Conservation (phyloP, 148 eudicot genomes). For the Simmondsia chinensis region DNA sequence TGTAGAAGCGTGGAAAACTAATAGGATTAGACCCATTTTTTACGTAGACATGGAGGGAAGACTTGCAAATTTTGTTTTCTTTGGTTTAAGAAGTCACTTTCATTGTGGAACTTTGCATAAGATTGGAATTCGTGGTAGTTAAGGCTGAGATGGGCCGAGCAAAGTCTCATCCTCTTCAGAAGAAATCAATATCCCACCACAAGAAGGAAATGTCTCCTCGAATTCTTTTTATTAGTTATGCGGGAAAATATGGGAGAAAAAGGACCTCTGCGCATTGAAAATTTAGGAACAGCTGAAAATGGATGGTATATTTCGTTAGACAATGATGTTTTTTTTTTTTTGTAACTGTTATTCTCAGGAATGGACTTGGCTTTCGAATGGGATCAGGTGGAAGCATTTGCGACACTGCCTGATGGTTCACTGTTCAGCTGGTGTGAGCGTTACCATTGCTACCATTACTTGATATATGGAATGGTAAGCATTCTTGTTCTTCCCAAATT, state of each 20-base stretch:
- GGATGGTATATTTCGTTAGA: background rate
- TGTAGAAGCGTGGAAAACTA: background rate
- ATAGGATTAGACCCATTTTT: background rate
- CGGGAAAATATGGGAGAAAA: too few species aligned
- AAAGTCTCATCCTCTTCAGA: too few species aligned
- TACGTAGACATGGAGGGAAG: background rate
- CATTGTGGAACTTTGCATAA: too few species aligned
- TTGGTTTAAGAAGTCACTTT: too few species aligned
- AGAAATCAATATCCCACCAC: too few species aligned
- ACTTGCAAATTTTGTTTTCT: too few species aligned
- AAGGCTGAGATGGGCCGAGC: too few species aligned
- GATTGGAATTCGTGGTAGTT: too few species aligned
- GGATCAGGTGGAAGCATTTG: slow-evolving; percentile 82
- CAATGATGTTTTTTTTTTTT: slow-evolving; percentile 1
- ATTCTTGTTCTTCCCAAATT: background rate
- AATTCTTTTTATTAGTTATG: too few species aligned
- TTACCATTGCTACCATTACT: slow-evolving; percentile 59
- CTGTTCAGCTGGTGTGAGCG: slow-evolving; percentile 96
- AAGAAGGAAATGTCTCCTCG: too few species aligned
- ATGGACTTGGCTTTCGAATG: slow-evolving; percentile 77
- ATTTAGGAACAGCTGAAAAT: background rate
- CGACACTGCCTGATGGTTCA: slow-evolving; percentile 73
- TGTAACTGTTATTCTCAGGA: slow-evolving; percentile 58
- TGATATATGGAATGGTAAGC: slow-evolving; percentile 68
- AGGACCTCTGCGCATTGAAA: background rate